These are phyloP conservation scores for Paramecium sonneborni DNA, from an alignment of 73 alveolate genomes.

Conservation along the genomic window DNA sequence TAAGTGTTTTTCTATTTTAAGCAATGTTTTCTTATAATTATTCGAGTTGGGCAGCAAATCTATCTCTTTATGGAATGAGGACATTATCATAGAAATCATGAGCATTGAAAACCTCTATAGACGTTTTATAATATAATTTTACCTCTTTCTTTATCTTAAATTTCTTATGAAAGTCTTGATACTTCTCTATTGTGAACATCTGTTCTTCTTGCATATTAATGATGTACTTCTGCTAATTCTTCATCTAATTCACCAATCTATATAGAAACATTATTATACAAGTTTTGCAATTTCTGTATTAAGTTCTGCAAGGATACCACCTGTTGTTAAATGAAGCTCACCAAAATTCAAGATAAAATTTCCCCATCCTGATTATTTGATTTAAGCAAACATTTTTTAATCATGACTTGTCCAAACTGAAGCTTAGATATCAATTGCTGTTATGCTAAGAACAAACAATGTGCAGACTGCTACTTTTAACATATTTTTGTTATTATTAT, in stretches of 20 bases:
- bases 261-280: neutral
- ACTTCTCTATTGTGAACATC: conserved; percentile 51
- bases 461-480: conserved; percentile 33
- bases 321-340: conserved; percentile 43
- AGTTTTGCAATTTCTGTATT: conserved; percentile 13
- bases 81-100: conserved; percentile 53
- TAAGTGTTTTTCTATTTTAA: conserved; percentile 24
- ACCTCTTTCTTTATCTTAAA: conserved; percentile 61
- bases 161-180: conserved; percentile 40
- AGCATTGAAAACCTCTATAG: conserved; percentile 36
- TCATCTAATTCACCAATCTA: conserved; percentile 58
- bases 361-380: conserved; percentile 23
- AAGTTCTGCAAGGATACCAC: conserved; percentile 45
- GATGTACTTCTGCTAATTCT: conserved; percentile 19
- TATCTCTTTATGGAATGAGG: conserved; percentile 42
- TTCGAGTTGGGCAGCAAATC: conserved; percentile 41
- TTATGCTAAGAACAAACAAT: neutral
- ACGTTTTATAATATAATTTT: neutral
- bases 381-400: conserved; percentile 22
- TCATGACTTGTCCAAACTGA: conserved; percentile 53
- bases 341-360: conserved; percentile 44
- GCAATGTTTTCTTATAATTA: conserved; percentile 35
- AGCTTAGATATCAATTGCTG: conserved; percentile 20
- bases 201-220: conserved; percentile 46
- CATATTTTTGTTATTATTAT: neutral